Evolutionary conservation across 2,329 filamentous ascomycete genomes (phyloP), one percentile per base, ranked within the genome.

Genomic region (Talaromyces sp.): DNA sequence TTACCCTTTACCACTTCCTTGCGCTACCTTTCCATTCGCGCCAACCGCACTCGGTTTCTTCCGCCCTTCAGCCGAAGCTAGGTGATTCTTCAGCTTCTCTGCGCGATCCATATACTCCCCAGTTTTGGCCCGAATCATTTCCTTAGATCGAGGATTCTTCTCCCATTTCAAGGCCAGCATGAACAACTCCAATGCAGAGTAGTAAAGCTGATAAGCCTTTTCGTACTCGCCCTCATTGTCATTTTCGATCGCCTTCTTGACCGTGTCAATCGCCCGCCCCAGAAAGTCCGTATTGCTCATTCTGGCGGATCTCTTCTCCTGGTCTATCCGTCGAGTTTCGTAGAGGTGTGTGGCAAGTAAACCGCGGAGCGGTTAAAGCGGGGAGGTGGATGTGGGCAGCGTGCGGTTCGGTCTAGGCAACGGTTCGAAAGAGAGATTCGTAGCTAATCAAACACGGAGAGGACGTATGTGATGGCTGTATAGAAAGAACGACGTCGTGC

Each of bases 91-190:
- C 60, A 99, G 85, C 80, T 97, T 97, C 80, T 99, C 94, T 60
- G 94, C 94, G 58, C 94, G 90, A 76, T 97, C 93, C 88, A 99
- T 96, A 81, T 99, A 99, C 72, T 97, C 93, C 65, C 82, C 89
- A 17, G 92, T 91, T 80, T 97, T 97, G 65, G 89, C 86, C 64
- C 94, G 88, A 74, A 99, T 97, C 84, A 96, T 96, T 71, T 95
- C 91, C 80, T 97, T 97, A 60, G 91, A 92, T 66, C 92, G 93
- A 59, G 89, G 86, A 78, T 97, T 97, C 84, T 97, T 99, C 80
- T 99, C 94, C 93, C 93, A 99, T 81, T 99, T 99, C 55, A 99
- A 83, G 30, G 94, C 94, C 56, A 97, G 89, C 89, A 99, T 96
- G 81, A 97, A 99, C 53, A 97, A 86, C 77, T 99, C 93, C 65